Percentiles rank a stretch among this genome's conserved stretches.
These are phyloP conservation scores for Macrocybe gigantea DNA, from an alignment of 768 basidiomycete genomes.

Conservation along the genomic window DNA sequence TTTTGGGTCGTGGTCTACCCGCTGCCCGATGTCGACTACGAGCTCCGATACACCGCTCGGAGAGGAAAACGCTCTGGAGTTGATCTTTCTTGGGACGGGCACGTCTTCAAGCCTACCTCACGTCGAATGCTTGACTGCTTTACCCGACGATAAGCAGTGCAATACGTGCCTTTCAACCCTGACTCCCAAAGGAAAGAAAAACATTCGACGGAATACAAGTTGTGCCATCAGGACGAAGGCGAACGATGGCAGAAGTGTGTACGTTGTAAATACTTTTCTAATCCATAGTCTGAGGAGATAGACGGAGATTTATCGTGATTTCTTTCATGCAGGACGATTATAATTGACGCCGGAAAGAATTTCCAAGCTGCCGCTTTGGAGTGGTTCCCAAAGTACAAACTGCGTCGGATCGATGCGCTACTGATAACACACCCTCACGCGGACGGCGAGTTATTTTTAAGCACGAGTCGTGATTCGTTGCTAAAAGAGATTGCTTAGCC, in stretches of 20 bases:
- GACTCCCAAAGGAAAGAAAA: conserved; percentile 70
- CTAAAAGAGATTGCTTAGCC: conserved; percentile 30
- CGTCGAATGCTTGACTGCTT: conserved; percentile 69
- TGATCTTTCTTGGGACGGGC: conserved; percentile 83
- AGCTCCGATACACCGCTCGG: too few relatives aligned
- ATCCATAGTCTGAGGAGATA: background rate
- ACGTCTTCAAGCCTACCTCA: conserved; percentile 71
- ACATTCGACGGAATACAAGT: conserved; percentile 80
- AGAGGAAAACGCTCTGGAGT: conserved; percentile 30
- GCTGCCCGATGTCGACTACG: too few relatives aligned
- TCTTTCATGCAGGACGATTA: conserved; percentile 49
- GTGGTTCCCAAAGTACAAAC: conserved; percentile 61
- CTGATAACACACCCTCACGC: conserved; percentile 88
- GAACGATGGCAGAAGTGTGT: conserved; percentile 43
- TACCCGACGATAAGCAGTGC: conserved; percentile 44
- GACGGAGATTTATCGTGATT: conserved; percentile 8
- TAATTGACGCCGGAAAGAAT: conserved; percentile 84
- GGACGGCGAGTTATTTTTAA: conserved; percentile 41
- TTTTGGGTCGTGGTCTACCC: too few relatives aligned
- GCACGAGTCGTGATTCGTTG: conserved; percentile 1
- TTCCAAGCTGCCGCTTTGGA: conserved; percentile 52
- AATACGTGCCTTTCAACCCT: conserved; percentile 64
- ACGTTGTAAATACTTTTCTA: conserved; percentile 23
- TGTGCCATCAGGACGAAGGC: conserved; percentile 49
- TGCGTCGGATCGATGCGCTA: conserved; percentile 52